Evolutionary conservation across 2,329 filamentous ascomycete species (phyloP), one percentile per base, ranked within the genome.

Genomic region (Cryphonectria naterciae): DNA sequence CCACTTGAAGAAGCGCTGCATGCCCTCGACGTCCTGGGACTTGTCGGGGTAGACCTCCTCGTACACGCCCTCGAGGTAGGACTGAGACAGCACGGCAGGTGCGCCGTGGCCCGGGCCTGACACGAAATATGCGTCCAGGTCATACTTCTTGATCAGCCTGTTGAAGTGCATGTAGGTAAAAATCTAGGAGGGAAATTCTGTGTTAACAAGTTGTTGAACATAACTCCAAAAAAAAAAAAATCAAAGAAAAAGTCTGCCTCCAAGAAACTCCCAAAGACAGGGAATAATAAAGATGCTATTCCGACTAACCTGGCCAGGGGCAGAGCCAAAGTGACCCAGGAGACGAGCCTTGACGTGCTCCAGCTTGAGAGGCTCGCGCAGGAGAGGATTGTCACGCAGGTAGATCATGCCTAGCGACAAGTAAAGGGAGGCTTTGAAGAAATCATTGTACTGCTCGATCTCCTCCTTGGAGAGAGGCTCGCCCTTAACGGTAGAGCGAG

Each of bases 161-260:
- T 94, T 94, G 85, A 93, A 92, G 81, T 94, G 92, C 83, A 94
- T 92, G 80, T 90, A 94, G 46, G 91, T 92, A 81, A 95, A 94
- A 71, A 91, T 90, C 64, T 66, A 43, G 19, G 2, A 43, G 19
- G 2, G 46, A n/a, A 0, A 1, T 22, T 15, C 25, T 5, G 43
- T 25, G 39, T 66, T n/a, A 66, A 19, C n/a, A 19, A 5, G 28
- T 8, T 28, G 37, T 39, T 13, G 10, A 39, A 39, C 10, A 39
- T 13, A 13, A 11, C 37, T 39, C 37, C 2, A 10, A 39, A 39
- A 39, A 3, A 39, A 39, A 39, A 3, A 39, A 39, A 39, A 3
- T n/a, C n/a, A n/a, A n/a, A n/a, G n/a, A n/a, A 39, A 39, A 39
- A 3, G 6, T 13, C 37, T 39, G 37, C 37, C 37, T 39, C 37